Evolutionary conservation across 2,329 filamentous ascomycete genomes (phyloP), one percentile per base, ranked within the genome.

Genomic region (Rhexocercosporidium sp.): DNA sequence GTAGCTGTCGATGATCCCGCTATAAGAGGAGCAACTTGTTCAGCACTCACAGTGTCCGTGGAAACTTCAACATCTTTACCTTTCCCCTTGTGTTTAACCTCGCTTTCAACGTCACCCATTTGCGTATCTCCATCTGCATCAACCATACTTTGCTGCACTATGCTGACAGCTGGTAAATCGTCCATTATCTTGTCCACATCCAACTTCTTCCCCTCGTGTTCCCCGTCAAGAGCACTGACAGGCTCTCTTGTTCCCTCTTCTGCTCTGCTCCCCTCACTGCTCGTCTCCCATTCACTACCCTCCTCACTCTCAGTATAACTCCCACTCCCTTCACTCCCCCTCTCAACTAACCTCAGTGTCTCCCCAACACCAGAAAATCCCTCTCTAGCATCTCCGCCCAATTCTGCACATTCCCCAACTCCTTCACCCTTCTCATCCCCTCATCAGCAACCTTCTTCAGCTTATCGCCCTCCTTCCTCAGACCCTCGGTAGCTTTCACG

Each of bases 341-440:
- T 72, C 51, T 75, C 73, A 2, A 85, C 88, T 65, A 90, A 76
- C 72, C 87, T 79, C 73, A 91, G 76, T 49, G 88, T 90, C 82
- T 91, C 88, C 77, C 89, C 87, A 7, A 91, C 53, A 89, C 84
- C 64, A 90, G 70, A 70, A 91, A 88, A 71, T 90, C 87, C 67
- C 87, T 79, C 82, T 90, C 92, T 75, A 95, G 82, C 80, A 94
- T 88, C 84, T 96, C 92, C 25, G 92, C 91, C 92, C 92, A 96
- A 78, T 94, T 94, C 83, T 95, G 92, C 76, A 95, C 86, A 76
- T 94, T 90, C 27, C 92, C 92, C 69, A 94, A 82, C 82, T 94
- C 92, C 81, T 94, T 94, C 67, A 95, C 81, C 75, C 84, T 85
- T 71, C 85, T 84, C 54, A 86, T 85, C 41, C 89, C 89, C 66